These are phyloP conservation scores for Lactarius sanguifluus DNA, from an alignment of 768 basidiomycete genomes.

Conservation along the genomic window DNA sequence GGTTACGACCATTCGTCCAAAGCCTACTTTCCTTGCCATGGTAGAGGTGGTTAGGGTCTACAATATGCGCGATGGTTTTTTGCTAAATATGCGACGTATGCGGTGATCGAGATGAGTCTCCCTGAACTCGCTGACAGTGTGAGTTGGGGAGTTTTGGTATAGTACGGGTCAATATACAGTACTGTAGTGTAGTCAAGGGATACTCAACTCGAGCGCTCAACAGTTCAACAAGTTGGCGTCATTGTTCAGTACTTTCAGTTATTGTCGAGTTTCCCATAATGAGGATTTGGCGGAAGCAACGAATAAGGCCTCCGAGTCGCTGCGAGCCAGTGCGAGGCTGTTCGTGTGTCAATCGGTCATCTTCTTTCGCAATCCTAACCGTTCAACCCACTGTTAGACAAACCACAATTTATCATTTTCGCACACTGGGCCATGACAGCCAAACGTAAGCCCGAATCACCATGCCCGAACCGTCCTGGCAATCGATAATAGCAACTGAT, in stretches of 20 bases:
- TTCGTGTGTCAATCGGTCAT: background rate
- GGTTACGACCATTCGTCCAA: background rate
- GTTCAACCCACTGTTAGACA: background rate
- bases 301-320: too few species aligned
- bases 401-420: background rate
- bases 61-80: background rate
- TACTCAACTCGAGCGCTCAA: too few species aligned
- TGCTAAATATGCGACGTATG: background rate
- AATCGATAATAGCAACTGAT: background rate
- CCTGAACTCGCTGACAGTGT: too few species aligned
- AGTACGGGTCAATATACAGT: too few species aligned
- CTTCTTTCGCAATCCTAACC: background rate
- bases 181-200: too few species aligned
- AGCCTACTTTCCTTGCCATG: background rate
- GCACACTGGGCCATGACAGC: background rate
- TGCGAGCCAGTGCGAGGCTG: too few species aligned
- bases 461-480: background rate
- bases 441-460: background rate
- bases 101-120: background rate
- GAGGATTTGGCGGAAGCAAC: too few species aligned
- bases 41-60: background rate
- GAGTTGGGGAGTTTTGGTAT: background rate
- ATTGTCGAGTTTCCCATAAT: too few species aligned
- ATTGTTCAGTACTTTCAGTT: too few species aligned
- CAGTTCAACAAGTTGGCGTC: too few species aligned